These are phyloP conservation scores for Mortierella sp. DNA, from an alignment of 371 early-diverging fungal genomes.

Conservation along the genomic window DNA sequence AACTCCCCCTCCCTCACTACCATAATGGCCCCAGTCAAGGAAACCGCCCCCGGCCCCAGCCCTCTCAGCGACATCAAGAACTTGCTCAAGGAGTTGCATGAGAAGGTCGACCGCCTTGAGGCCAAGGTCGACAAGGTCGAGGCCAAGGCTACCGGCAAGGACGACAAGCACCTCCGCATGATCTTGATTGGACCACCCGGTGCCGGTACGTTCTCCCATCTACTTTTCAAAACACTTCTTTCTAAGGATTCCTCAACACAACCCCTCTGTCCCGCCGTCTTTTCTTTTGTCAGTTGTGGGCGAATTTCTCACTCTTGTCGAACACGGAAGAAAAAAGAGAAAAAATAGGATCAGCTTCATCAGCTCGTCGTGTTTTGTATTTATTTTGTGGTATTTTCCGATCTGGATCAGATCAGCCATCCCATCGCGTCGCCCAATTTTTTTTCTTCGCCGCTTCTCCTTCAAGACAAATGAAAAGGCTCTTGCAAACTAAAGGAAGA, in stretches of 20 bases:
- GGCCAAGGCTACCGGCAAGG: constrained; percentile 28
- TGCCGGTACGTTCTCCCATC: constrained; percentile 74
- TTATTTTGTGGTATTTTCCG: constrained; percentile 6
- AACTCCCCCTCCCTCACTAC: constrained; percentile 22
- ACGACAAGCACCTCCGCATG: constrained; percentile 77
- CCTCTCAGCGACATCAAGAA: constrained; percentile 59
- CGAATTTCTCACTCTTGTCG: background rate
- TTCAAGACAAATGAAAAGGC: background rate
- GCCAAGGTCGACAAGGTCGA: constrained; percentile 55
- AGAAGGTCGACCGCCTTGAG: constrained; percentile 58
- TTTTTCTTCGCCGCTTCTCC: background rate
- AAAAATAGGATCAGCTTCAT: background rate
- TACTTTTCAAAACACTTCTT: background rate
- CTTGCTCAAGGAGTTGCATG: constrained; percentile 56
- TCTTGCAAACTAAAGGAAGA: background rate
- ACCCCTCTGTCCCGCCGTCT: no score
- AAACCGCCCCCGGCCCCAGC: constrained; percentile 57
- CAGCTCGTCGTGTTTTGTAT: constrained; percentile 9
- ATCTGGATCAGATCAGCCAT: constrained; percentile 8
- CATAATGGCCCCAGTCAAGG: constrained; percentile 56
- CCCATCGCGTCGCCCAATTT: background rate
- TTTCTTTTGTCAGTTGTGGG: background rate
- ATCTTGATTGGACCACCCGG: constrained; percentile 99
- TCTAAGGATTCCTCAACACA: no score
- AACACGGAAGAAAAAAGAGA: background rate